Percentiles rank a stretch among this genome's conserved stretches.
Evolutionary conservation across 129 eudicot species (phyloP).

Genomic region (Helianthus tuberosus): DNA sequence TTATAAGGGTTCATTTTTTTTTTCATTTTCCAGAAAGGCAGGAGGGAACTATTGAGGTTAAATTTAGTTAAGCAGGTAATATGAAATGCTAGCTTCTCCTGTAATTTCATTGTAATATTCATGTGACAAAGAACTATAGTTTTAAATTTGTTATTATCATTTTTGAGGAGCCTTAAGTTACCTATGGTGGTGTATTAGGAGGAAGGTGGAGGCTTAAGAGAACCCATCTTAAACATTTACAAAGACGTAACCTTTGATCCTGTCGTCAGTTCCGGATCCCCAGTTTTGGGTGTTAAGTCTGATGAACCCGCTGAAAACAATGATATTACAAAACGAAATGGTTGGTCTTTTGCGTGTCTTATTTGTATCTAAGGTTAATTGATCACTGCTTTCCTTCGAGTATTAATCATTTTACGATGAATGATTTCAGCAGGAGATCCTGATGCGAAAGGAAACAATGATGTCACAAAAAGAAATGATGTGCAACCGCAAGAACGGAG

Average conservation of each 20-base stretch:
- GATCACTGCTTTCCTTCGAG: neutral
- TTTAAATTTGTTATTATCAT: neutral
- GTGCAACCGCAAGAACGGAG: conserved; percentile 32
- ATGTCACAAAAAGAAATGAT: conserved; percentile 35
- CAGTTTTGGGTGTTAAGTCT: conserved; percentile 24
- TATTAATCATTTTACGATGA: neutral
- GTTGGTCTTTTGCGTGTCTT: conserved; percentile 33
- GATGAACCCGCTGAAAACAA: conserved; percentile 31
- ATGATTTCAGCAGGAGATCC: conserved; percentile 42
- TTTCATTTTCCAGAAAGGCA: conserved; percentile 54
- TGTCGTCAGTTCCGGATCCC: conserved; percentile 32
- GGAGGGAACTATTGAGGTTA: conserved; percentile 59
- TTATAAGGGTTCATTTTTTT: neutral
- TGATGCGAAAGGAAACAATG: conserved; percentile 15
- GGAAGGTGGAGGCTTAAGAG: conserved; percentile 55
- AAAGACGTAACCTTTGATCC: conserved; percentile 55
- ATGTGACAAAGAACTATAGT: neutral
- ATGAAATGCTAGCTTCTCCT: conserved; percentile 4
- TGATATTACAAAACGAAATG: conserved; percentile 35
- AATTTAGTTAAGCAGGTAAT: conserved; percentile 67
- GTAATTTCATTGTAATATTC: neutral
- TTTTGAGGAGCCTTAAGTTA: conserved; percentile 18
- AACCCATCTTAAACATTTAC: conserved; percentile 63
- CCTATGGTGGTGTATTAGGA: conserved; percentile 42
- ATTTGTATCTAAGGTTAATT: conserved; percentile 2